Evolutionary conservation across 2,329 filamentous ascomycete species (phyloP).

Genomic region (Pseudogymnoascus sp.): DNA sequence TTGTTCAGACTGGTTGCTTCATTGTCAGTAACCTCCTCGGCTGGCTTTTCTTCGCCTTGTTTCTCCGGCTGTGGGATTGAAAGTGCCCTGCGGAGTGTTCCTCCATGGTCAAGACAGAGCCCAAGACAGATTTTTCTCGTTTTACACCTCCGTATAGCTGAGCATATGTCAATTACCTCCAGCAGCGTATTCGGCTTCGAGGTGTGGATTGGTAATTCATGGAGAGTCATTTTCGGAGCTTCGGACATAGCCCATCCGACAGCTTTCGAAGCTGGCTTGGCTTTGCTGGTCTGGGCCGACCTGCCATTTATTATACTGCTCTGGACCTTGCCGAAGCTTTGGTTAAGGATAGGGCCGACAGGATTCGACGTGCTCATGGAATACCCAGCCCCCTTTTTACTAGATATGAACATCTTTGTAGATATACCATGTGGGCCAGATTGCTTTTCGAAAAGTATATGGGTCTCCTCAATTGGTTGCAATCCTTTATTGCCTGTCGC

Average conservation of each 20-base stretch:
- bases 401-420: not conserved
- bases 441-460: not conserved
- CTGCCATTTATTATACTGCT: not conserved
- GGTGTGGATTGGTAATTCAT: not conserved
- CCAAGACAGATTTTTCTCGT: not conserved
- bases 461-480: not conserved
- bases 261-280: not conserved
- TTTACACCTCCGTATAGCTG: not conserved
- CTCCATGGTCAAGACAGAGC: not conserved
- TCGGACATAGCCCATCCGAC: not conserved
- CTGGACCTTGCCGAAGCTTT: not conserved
- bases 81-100: not conserved
- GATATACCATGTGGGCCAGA: not conserved
- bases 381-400: not conserved
- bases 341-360: not conserved
- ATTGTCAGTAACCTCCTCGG: not conserved
- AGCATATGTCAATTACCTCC: slow-evolving; percentile 1
- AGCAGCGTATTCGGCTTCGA: not conserved
- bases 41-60: not conserved
- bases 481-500: not conserved
- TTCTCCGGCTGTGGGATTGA: not conserved
- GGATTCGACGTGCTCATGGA: not conserved
- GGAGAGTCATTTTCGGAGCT: not conserved
- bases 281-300: not conserved
- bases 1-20: not conserved